These are phyloP conservation scores for Lolium perenne DNA, from an alignment of 176 grass and related monocot genomes.

Conservation along the genomic window DNA sequence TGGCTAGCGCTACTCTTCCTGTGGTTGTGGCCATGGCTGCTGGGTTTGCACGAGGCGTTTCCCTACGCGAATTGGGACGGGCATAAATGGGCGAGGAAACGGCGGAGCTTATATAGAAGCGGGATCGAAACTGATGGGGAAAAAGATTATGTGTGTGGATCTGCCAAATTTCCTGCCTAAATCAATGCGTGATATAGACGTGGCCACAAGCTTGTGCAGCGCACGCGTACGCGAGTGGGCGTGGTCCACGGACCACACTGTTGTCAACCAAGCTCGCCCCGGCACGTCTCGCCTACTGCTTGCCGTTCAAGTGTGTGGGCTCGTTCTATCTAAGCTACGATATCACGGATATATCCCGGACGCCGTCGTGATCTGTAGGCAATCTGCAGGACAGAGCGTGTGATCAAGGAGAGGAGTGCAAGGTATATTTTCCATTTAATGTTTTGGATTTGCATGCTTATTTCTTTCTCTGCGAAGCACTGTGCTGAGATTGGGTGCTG, in stretches of 20 bases:
- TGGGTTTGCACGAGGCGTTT: not conserved
- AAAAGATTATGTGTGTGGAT: not conserved
- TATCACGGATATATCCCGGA: not conserved
- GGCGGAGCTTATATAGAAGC: constrained; percentile 30
- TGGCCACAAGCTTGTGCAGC: too few species aligned
- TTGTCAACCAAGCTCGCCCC: not conserved
- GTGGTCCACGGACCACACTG: constrained; percentile 8
- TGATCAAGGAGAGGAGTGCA: constrained; percentile 45
- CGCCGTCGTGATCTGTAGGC: too few species aligned
- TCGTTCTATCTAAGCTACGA: not conserved
- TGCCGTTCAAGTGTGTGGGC: not conserved
- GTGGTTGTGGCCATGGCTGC: constrained; percentile 24
- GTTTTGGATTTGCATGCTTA: not conserved
- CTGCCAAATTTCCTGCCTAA: not conserved
- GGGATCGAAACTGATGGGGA: not conserved
- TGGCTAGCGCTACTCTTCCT: not conserved
- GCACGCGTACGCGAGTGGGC: not conserved
- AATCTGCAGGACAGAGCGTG: not conserved
- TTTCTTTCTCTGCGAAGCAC: not conserved
- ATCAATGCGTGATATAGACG: not conserved
- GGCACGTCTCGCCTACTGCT: not conserved
- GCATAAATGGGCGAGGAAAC: not conserved
- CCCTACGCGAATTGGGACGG: not conserved
- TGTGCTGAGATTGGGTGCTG: not conserved
- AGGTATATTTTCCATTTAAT: not conserved